Base-by-base conservation (phyloP, 768 basidiomycete species). In the Boletellus emodensis region DNA sequence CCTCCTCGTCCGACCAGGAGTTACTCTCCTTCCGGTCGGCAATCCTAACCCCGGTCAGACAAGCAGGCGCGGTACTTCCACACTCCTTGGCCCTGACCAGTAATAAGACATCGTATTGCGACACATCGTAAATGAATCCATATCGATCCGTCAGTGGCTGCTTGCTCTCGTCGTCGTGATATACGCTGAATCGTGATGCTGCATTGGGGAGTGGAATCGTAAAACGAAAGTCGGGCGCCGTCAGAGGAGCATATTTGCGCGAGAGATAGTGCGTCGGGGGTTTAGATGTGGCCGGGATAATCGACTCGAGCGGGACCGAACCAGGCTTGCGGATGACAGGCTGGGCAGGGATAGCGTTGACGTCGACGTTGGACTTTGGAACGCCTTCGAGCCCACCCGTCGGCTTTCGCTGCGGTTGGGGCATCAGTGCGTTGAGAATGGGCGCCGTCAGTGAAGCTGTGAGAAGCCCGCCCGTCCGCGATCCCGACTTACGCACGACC, bases 101-200 rank as follows among this genome's bases (percentile, higher is more conserved):
- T 13, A 95, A 70, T 22, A 91, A 74, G 24, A 88, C 76, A 59
- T 94, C 92, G 59, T 92, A 90, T 58, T 83, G 78, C 3, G 84
- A 81, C 1, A 92, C 79, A 56, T 93, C 90, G 52, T 94, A 94
- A 67, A 94, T 85, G 71, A 94, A 94, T 0, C 93, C 93, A 60
- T 85, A 94, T 6, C 90, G 83, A 54, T 94, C 93, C 17, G 90
- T 91, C 49, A 93, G 71, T 3, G 81, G 81, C 42, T 80, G 74
- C 44, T 78, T 75, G 49, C 70, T 75, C 56, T 76, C 73, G 33
- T 81, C 79, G 40, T 76, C 75, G 17, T 73, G 73, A 44, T 79
- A 74, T 17, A 76, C 68, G 15, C 70, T 75, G 57, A 79, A 81
- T 36, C 76, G 74, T 40, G 82, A 80, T 0, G 83, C 80, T 7